phyloP scores from a whole-genome alignment of 345 rosid genomes.

The Dipteronia dyeriana region DNA sequence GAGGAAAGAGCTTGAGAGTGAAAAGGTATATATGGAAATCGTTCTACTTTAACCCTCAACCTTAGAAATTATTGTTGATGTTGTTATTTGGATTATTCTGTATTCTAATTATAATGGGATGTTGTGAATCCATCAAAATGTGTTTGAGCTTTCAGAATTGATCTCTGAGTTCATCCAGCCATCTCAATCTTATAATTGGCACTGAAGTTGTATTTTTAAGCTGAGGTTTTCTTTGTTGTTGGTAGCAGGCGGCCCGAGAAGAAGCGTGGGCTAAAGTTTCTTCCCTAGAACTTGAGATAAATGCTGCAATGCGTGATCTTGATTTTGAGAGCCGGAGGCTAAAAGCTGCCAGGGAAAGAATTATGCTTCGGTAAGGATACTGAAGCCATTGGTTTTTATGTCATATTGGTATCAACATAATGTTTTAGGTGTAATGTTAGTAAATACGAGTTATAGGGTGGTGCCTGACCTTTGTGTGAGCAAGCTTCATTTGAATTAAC shows the following conservation, averaged over 20 bases:
- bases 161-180: slow-evolving; percentile 3
- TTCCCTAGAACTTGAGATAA: slow-evolving; percentile 81
- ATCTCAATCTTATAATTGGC: slow-evolving; percentile 3
- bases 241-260: slow-evolving; percentile 99
- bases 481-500: not conserved
- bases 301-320: slow-evolving; percentile 77
- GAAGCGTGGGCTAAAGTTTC: slow-evolving; percentile 98
- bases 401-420: not conserved
- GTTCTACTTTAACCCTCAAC: slow-evolving; percentile 9
- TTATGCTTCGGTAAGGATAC: slow-evolving; percentile 85
- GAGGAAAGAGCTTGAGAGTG: slow-evolving; percentile 72
- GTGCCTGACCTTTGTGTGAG: not conserved
- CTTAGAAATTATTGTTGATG: not conserved
- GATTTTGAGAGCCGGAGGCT: slow-evolving; percentile 89
- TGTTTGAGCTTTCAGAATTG: not conserved
- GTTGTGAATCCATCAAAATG: not conserved
- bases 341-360: slow-evolving; percentile 96
- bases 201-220: slow-evolving; percentile 33
- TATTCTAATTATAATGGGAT: not conserved
- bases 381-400: not conserved
- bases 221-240: slow-evolving; percentile 62
- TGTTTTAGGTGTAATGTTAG: not conserved
- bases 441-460: not conserved
- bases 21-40: slow-evolving; percentile 66
- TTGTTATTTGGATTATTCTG: not conserved